A percentile compares a stretch with the other conserved stretches of the same genome.
These are phyloP conservation scores for Tulasnella calospora DNA, from an alignment of 768 basidiomycete genomes.

Conservation along the genomic window DNA sequence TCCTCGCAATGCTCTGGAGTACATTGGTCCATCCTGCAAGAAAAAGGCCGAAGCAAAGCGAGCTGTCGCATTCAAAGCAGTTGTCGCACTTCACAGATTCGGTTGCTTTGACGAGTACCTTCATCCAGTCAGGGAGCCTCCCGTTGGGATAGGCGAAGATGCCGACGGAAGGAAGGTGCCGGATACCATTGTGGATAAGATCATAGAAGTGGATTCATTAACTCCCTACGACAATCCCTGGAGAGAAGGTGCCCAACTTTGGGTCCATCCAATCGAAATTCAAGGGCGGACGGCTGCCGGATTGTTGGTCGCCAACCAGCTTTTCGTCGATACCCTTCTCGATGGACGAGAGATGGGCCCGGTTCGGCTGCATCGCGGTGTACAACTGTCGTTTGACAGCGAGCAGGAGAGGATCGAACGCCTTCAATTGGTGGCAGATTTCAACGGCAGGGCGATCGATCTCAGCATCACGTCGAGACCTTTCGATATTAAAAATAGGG, in stretches of 20 bases:
- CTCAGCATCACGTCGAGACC: slow-evolving; percentile 59
- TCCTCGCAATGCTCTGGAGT: slow-evolving; percentile 49
- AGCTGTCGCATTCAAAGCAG: slow-evolving; percentile 74
- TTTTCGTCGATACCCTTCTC: slow-evolving; percentile 33
- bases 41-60: slow-evolving; percentile 79
- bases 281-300: slow-evolving; percentile 52
- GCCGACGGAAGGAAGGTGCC: slow-evolving; percentile 46
- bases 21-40: slow-evolving; percentile 47
- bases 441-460: slow-evolving; percentile 58
- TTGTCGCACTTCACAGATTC: slow-evolving; percentile 60
- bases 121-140: slow-evolving; percentile 57
- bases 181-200: slow-evolving; percentile 55
- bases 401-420: slow-evolving; percentile 46
- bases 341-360: neutral
- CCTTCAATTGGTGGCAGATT: slow-evolving; percentile 56
- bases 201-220: slow-evolving; percentile 36
- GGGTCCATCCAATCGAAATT: slow-evolving; percentile 58
- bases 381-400: slow-evolving; percentile 40
- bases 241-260: slow-evolving; percentile 46
- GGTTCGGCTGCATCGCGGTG: slow-evolving; percentile 31
- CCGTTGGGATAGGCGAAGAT: slow-evolving; percentile 49
- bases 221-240: slow-evolving; percentile 55
- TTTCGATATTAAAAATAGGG: slow-evolving; percentile 48
- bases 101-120: slow-evolving; percentile 79
- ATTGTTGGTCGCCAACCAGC: slow-evolving; percentile 58